Evolutionary conservation across 306 rosid genomes (phyloP).

Genomic region (Vigna unguiculata): DNA sequence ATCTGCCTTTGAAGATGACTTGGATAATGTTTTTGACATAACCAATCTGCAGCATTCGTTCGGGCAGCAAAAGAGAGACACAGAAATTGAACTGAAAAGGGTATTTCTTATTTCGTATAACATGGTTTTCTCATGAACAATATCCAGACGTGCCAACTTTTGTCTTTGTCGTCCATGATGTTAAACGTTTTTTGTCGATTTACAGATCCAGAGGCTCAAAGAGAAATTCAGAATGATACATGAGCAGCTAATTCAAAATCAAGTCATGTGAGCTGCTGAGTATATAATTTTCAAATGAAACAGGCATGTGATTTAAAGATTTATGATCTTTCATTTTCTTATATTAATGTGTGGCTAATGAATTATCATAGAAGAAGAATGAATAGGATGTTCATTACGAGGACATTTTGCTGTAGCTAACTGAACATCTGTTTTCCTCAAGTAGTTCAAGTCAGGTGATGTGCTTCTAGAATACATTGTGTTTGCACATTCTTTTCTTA

Average conservation of each 20-base stretch:
- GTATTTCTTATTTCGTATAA: constrained; percentile 51
- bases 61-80: constrained; percentile 77
- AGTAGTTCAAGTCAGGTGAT: constrained; percentile 10
- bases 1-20: constrained; percentile 87
- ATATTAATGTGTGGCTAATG: constrained; percentile 6
- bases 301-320: constrained; percentile 27
- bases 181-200: constrained; percentile 32
- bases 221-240: constrained; percentile 88
- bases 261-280: constrained; percentile 40
- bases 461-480: constrained; percentile 12
- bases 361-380: constrained; percentile 31
- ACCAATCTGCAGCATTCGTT: constrained; percentile 76
- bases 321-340: constrained; percentile 15
- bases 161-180: constrained; percentile 30
- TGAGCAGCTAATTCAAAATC: constrained; percentile 67
- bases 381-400: constrained; percentile 22
- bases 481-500: constrained; percentile 3
- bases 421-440: constrained; percentile 1
- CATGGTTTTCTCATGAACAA: constrained; percentile 27
- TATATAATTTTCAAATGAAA: constrained; percentile 22
- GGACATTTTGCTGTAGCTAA: constrained; percentile 6
- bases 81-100: constrained; percentile 90
- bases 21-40: constrained; percentile 85
- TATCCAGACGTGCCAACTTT: constrained; percentile 18
- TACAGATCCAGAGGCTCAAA: constrained; percentile 90